Base-by-base conservation (phyloP, 176 grass and related monocot species). In the Oryza meyeriana region DNA sequence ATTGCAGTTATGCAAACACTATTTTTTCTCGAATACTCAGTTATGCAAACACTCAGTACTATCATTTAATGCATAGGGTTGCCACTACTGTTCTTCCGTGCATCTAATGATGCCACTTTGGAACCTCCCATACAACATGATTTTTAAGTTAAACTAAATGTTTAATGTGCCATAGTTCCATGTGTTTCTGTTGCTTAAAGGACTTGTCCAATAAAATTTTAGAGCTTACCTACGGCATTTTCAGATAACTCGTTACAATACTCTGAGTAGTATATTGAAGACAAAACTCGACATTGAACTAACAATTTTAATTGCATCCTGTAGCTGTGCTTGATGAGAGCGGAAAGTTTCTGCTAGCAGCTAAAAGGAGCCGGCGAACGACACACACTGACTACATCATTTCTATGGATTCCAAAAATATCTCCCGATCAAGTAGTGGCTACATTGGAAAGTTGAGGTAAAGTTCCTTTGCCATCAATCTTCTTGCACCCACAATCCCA, bases 381-480 rank as follows among this genome's bases (percentile, higher is more conserved):
- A 86, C 87, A 3, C 86, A 82, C 77, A 97, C 89, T 0, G 89
- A 94, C 68, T 97, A 94, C 13, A 42, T 66, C 63, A 94, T 97
- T 90, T 97, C 85, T 6, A 97, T 92, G 92, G 94, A 89, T 80
- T 79, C 87, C 25, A 91, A 74, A 26, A 92, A 90, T 75, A 85
- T 97, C 52, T 92, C 92, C 28, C 69, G 80, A 29, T 92, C 89
- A 40, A 97, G 94, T 59, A 90, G 76, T 69, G 78, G 82, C 67
- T 97, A 94, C 59, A 80, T 97, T 47, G 94, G 94, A 50, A 97
- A 90, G 61, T 33, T 92, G 83, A 92, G 89, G 94, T 92, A 74
- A 79, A 38, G 38, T 77, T 55, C 85, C 16, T 24, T 81, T 25
- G 27, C 2, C 22, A 85, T 59, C 16, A 71, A 14, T 64, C 10